Evolutionary conservation across 768 basidiomycete genomes (phyloP).

Genomic region (Holtermannia corniformis): DNA sequence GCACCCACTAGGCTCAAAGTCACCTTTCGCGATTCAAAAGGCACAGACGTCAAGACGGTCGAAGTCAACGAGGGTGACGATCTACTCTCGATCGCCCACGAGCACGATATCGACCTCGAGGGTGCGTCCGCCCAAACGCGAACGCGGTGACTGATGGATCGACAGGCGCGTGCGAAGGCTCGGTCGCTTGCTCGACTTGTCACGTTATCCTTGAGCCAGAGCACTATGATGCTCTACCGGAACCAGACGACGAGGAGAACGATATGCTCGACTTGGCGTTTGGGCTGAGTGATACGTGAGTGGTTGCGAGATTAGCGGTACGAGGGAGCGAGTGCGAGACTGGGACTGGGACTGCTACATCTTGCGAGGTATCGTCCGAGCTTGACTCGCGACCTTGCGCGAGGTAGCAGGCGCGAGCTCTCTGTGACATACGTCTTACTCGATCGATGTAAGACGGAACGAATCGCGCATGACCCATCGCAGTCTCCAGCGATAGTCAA

Average conservation of each 20-base stretch:
- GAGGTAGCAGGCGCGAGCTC: no score
- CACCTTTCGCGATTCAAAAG: conserved; percentile 82
- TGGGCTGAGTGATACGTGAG: conserved; percentile 82
- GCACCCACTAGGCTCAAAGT: conserved; percentile 60
- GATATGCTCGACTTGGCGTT: conserved; percentile 88
- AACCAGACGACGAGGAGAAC: conserved; percentile 96
- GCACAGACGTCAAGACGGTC: conserved; percentile 69
- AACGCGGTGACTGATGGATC: neutral
- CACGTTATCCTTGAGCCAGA: conserved; percentile 78
- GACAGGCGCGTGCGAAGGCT: conserved; percentile 90
- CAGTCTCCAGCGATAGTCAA: no score
- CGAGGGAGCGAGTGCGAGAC: no score
- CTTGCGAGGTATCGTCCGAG: no score
- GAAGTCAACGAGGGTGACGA: conserved; percentile 94
- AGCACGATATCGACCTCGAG: conserved; percentile 91
- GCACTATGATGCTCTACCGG: conserved; percentile 74
- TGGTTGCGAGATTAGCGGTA: no score
- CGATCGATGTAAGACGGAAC: no score
- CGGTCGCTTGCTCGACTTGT: conserved; percentile 94
- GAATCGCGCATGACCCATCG: no score
- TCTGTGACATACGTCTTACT: no score
- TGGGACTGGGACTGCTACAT: no score
- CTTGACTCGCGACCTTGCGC: no score
- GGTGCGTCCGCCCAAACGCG: conserved; percentile 48
- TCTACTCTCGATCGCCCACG: conserved; percentile 79